Evolutionary conservation across 75 land plant genomes (phyloP).

Genomic region (Ceratopteris richardii): DNA sequence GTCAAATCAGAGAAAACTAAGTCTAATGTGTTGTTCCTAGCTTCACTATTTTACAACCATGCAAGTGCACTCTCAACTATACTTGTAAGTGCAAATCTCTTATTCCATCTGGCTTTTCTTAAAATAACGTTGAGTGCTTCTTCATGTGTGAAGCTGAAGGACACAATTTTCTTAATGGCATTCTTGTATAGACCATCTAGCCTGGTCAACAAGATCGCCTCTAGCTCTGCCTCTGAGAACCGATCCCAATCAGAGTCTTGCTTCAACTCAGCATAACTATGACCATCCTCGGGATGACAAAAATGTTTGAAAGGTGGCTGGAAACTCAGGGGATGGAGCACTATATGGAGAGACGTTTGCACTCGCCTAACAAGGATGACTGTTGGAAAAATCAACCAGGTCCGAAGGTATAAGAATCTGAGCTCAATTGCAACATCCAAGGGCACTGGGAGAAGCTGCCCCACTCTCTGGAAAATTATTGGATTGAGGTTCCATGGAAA

Average conservation of each 20-base stretch:
- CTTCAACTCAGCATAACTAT: constrained; percentile 32
- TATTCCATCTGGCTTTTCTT: constrained; percentile 57
- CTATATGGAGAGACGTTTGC: constrained; percentile 13
- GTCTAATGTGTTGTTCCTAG: constrained; percentile 22
- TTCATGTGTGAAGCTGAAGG: constrained; percentile 61
- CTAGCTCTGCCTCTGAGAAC: constrained; percentile 56
- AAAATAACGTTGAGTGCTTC: constrained; percentile 55
- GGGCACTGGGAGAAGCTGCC: constrained; percentile 11
- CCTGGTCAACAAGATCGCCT: constrained; percentile 55
- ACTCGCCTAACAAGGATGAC: background rate
- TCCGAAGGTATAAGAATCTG: background rate
- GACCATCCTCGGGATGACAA: constrained; percentile 23
- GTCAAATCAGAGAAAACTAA: constrained; percentile 42
- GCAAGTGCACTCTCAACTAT: constrained; percentile 67
- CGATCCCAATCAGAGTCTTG: constrained; percentile 71
- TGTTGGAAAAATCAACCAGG: background rate
- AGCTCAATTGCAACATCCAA: constrained; percentile 4
- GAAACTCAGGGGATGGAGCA: background rate
- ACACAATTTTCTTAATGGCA: constrained; percentile 55
- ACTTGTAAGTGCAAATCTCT: constrained; percentile 54
- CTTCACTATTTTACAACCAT: constrained; percentile 36
- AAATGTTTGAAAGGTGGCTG: constrained; percentile 16
- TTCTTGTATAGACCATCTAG: constrained; percentile 50
- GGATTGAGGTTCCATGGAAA: constrained; percentile 24
- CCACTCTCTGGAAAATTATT: constrained; percentile 27